Base-by-base conservation (phyloP, 495 filamentous ascomycete genomes). In the Xylaria castorea region DNA sequence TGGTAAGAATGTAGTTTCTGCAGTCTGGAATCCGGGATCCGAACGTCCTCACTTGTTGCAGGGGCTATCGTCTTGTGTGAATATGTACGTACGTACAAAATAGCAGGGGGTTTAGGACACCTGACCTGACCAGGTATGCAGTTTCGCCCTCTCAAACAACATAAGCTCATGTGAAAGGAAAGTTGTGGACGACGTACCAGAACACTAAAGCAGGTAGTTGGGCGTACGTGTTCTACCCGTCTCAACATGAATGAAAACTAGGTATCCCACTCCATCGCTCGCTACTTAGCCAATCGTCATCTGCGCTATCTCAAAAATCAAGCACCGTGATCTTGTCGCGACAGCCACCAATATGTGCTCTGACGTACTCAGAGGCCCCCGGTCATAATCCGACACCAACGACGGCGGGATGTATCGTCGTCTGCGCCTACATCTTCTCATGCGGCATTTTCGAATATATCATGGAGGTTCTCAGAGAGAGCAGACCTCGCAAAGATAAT, bases 321-420 rank as follows among this genome's bases (percentile, higher is more conserved):
- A 25, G 38, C 32, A 68, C 36, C 32, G 32, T 38, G 9, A 3
- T 22, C 30, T 20, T 42, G 32, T 67, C 16, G 32, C 20, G 50
- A 44, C 48, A 68, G 66, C 66, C 38, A 60, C 40, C 20, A 69
- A 44, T 34, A 60, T 69, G 66, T 50, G 40, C 25, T n/a, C 42
- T 7, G 42, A n/a, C 42, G 8, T 20, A 8, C 20, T 40, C 18
- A 14, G 16, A 46, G 20, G 22, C 9, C 20, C 5, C 9, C 2
- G 14, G 22, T 27, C 30, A 9, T 25, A 44, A 16, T 34, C n/a
- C 8, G 48, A 18, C 40, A 42, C 12, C 32, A 44, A 50, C 34
- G 34, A 57, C 36, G 22, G 30, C 48, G 32, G 42, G 3, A 25
- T 60, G 14, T 11, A 22, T 46, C 38, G 38, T 22, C 40, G 30